These are phyloP conservation scores for Penicillium crustosum DNA, from an alignment of 2,329 filamentous ascomycete species.

Conservation along the genomic window DNA sequence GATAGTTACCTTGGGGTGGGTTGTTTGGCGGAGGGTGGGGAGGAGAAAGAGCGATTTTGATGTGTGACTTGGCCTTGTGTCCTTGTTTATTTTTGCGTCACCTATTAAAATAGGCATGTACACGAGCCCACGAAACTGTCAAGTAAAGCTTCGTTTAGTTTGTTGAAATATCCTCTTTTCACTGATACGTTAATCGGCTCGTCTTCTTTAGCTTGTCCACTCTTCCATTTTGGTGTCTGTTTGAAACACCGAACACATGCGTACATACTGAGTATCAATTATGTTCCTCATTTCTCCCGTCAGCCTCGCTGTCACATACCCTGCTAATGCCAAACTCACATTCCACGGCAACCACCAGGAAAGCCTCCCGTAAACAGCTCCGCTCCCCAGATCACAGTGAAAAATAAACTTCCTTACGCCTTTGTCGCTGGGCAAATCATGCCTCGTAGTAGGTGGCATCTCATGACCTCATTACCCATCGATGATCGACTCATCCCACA, in stretches of 20 bases:
- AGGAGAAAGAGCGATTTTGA: conserved; percentile 3
- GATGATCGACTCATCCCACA: background rate
- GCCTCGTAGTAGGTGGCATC: background rate
- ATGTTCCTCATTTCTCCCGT: background rate
- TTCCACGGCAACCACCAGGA: background rate
- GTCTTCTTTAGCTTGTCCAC: background rate
- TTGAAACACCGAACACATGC: background rate
- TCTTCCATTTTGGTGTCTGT: too few relatives aligned
- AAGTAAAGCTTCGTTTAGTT: background rate
- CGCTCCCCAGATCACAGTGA: background rate
- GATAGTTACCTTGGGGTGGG: conserved; percentile 35
- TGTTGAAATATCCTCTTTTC: background rate
- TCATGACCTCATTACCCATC: background rate
- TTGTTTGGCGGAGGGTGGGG: conserved; percentile 35
- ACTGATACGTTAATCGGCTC: background rate
- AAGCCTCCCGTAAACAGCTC: background rate
- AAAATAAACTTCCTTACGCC: background rate
- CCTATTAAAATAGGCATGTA: background rate
- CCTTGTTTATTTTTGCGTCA: background rate
- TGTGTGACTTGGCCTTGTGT: background rate
- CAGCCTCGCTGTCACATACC: background rate
- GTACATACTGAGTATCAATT: background rate
- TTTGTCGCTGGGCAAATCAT: too few relatives aligned
- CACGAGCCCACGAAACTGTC: background rate
- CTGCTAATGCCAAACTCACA: background rate